Base-by-base conservation (phyloP, 2,329 filamentous ascomycete genomes). In the Colletotrichum incanum region DNA sequence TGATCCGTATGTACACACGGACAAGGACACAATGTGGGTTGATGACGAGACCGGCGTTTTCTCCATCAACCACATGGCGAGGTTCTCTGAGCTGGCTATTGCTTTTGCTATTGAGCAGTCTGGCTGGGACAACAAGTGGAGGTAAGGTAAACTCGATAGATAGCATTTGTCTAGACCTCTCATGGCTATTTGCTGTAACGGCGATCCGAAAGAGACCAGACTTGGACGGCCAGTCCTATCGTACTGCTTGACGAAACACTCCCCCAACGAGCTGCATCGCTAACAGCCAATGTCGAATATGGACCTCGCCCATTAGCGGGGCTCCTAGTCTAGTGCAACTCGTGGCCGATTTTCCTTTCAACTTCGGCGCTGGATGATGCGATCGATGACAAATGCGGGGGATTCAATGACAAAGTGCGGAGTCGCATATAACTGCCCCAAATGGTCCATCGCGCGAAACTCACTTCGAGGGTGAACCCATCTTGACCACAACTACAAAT, bases 11-110 rank as follows among this genome's bases (percentile, higher is more conserved):
- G 74, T 84, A 0, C 82, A 84, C 71, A 76, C 75, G 0, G 73
- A 75, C 23, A 79, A 78, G n/a, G 82, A 84, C 61, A 83, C 78
- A 1, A 80, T 84, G 76, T 76, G 80, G 31, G 74, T 84, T 8
- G 76, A 84, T 41, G 82, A 84, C 41, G 78, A 83, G 37, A 77
- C 67, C 5, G 82, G 82, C 1, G 74, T 77, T 23, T 84, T 83
- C 68, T 84, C 82, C 2, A 67, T 84, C 20, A 79, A 83, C 12
- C 82, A 83, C 45, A 83, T 83, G 81, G 81, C 82, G 3, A 77
- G 80, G n/a, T 84, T 83, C 71, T 79, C 81, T 0, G 81, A 83
- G 74, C 77, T 84, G 65, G 82, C 82, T 0, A 80, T 84, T 58
- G 82, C 82, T 1, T 83, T 81, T 74, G 79, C 80, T 1, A 74